Evolutionary conservation across 352 stramenopile genomes (phyloP).

Genomic region (Phytopythium oedochilum): DNA sequence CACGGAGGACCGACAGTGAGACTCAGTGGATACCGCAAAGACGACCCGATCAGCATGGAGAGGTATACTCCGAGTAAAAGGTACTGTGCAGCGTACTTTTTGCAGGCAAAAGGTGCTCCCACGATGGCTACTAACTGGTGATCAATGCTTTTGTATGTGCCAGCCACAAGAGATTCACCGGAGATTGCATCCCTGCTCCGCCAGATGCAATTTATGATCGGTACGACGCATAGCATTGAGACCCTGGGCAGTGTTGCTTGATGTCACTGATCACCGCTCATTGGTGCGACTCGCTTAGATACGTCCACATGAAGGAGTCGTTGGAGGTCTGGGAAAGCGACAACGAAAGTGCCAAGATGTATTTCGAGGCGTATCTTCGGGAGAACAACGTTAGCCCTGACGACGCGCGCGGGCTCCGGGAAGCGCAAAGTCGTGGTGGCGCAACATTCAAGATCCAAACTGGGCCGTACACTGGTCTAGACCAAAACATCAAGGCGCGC

Average conservation of each 20-base stretch:
- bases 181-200: constrained; percentile 32
- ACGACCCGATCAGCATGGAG: constrained; percentile 58
- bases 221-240: constrained; percentile 14
- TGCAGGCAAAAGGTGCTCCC: neutral
- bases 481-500: constrained; percentile 78
- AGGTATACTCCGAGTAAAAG: constrained; percentile 39
- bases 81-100: constrained; percentile 14
- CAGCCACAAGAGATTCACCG: constrained; percentile 65
- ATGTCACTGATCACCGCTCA: no score
- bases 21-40: constrained; percentile 39
- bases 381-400: constrained; percentile 74
- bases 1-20: constrained; percentile 23
- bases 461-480: constrained; percentile 68
- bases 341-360: constrained; percentile 71
- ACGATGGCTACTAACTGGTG: neutral
- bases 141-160: neutral
- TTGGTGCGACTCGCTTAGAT: constrained; percentile 18
- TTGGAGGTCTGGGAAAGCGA: constrained; percentile 76
- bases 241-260: no score
- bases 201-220: constrained; percentile 64
- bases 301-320: constrained; percentile 57
- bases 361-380: constrained; percentile 76
- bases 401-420: constrained; percentile 51
- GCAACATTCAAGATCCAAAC: constrained; percentile 80
- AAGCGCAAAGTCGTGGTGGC: constrained; percentile 62